phyloP scores from a whole-genome alignment of 2,329 filamentous ascomycete genomes.

The Hypoxylon sp. region DNA sequence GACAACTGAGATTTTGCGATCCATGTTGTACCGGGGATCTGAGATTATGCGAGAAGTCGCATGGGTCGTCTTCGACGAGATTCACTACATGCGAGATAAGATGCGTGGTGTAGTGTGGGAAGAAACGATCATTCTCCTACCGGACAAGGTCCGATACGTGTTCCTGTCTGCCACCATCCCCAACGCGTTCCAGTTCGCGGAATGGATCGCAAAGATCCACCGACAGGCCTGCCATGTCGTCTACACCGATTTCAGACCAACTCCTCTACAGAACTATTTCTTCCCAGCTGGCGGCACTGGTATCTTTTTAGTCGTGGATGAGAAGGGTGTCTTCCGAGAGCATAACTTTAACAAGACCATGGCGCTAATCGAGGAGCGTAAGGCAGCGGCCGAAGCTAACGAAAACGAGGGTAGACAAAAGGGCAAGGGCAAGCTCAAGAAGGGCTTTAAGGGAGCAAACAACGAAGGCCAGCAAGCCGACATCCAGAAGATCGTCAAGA shows the following conservation, averaged over 20 bases:
- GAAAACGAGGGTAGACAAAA: constrained; percentile 85
- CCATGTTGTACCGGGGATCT: constrained; percentile 97
- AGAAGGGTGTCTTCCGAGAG: constrained; percentile 96
- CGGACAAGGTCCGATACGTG: constrained; percentile 98
- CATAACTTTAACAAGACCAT: constrained; percentile 98
- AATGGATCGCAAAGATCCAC: constrained; percentile 99
- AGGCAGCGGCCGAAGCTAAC: constrained; percentile 84
- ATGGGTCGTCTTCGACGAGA: constrained; percentile 99
- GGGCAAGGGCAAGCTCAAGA: constrained; percentile 93
- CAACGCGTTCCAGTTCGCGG: constrained; percentile 98
- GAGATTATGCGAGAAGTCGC: constrained; percentile 99
- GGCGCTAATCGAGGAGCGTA: constrained; percentile 88
- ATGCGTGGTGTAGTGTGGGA: constrained; percentile 97
- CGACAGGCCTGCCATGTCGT: constrained; percentile 98
- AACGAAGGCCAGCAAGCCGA: constrained; percentile 77
- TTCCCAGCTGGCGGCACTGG: constrained; percentile 94
- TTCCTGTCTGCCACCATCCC: constrained; percentile 98
- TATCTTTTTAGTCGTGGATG: constrained; percentile 94
- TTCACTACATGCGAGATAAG: constrained; percentile 98
- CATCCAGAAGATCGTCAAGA: constrained; percentile 97
- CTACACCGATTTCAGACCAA: constrained; percentile 98
- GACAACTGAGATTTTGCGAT: constrained; percentile 99
- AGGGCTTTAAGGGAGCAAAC: constrained; percentile 87
- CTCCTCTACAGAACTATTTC: constrained; percentile 97
- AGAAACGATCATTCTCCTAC: constrained; percentile 97